phyloP scores from a whole-genome alignment of 768 basidiomycete genomes.

The Podaxis pistillaris region DNA sequence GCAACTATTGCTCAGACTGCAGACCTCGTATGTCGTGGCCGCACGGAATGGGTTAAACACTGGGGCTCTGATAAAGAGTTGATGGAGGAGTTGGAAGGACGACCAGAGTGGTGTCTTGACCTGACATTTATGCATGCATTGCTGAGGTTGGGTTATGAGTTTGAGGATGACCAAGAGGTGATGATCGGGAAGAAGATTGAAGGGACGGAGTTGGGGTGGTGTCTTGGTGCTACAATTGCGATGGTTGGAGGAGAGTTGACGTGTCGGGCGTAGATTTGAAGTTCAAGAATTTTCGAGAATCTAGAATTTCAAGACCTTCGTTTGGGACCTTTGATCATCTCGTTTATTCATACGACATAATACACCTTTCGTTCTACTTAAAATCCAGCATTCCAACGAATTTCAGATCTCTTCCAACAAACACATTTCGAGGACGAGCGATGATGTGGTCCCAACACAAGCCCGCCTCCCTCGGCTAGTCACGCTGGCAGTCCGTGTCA shows the following conservation, averaged over 20 bases:
- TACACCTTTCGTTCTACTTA: not conserved
- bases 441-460: too few species aligned
- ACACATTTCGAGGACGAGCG: too few species aligned
- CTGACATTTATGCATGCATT: slow-evolving; percentile 93
- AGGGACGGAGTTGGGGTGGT: slow-evolving; percentile 94
- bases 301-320: slow-evolving; percentile 9
- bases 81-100: slow-evolving; percentile 65
- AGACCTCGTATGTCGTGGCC: slow-evolving; percentile 70
- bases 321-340: not conserved
- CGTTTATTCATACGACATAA: not conserved
- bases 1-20: slow-evolving; percentile 66
- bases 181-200: slow-evolving; percentile 83
- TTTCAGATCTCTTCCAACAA: too few species aligned
- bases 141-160: slow-evolving; percentile 87
- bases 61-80: slow-evolving; percentile 35
- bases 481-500: too few species aligned
- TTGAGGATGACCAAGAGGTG: slow-evolving; percentile 65
- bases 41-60: slow-evolving; percentile 51
- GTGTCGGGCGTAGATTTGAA: slow-evolving; percentile 38
- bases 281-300: not conserved
- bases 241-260: slow-evolving; percentile 63
- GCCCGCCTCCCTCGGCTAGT: too few species aligned
- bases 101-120: slow-evolving; percentile 96
- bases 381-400: too few species aligned
- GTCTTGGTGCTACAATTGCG: slow-evolving; percentile 79